Conservation (phyloP, 495 filamentous ascomycete species). For the Elaphomyces granulatus region DNA sequence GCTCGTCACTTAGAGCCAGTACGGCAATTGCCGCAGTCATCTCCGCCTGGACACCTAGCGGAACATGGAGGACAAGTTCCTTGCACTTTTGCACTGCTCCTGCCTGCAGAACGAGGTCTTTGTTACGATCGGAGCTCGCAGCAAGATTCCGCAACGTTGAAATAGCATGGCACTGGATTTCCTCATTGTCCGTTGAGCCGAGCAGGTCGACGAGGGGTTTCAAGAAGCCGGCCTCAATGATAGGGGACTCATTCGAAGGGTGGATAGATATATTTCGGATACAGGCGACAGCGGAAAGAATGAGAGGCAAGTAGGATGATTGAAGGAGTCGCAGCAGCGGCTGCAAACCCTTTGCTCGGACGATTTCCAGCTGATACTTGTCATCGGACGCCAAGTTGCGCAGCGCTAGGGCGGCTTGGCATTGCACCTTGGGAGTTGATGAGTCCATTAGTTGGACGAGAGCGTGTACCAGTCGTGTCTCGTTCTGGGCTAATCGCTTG, state of each 20-base stretch:
- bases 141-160: slow-evolving; percentile 92
- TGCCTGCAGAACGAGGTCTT: slow-evolving; percentile 87
- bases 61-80: slow-evolving; percentile 84
- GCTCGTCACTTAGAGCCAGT: slow-evolving; percentile 87
- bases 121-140: slow-evolving; percentile 93
- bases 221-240: slow-evolving; percentile 93
- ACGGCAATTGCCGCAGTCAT: slow-evolving; percentile 99
- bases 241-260: slow-evolving; percentile 96
- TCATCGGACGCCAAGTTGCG: slow-evolving; percentile 95
- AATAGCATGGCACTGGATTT: slow-evolving; percentile 97
- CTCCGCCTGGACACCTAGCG: slow-evolving; percentile 89
- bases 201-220: slow-evolving; percentile 86
- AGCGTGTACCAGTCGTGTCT: slow-evolving; percentile 78
- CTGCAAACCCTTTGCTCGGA: slow-evolving; percentile 67
- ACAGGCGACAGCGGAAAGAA: slow-evolving; percentile 92
- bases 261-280: slow-evolving; percentile 99
- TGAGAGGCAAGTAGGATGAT: slow-evolving; percentile 88
- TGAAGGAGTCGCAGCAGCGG: slow-evolving; percentile 80
- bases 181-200: slow-evolving; percentile 92
- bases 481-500: slow-evolving; percentile 76
- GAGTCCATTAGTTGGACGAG: slow-evolving; percentile 95
- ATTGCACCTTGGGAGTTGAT: slow-evolving; percentile 92
- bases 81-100: slow-evolving; percentile 98
- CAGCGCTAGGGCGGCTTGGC: slow-evolving; percentile 87
- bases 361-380: slow-evolving; percentile 96